Percentiles rank a stretch among this genome's conserved stretches.
Evolutionary conservation across 306 rosid genomes (phyloP).

Genomic region (Rosa chinensis): DNA sequence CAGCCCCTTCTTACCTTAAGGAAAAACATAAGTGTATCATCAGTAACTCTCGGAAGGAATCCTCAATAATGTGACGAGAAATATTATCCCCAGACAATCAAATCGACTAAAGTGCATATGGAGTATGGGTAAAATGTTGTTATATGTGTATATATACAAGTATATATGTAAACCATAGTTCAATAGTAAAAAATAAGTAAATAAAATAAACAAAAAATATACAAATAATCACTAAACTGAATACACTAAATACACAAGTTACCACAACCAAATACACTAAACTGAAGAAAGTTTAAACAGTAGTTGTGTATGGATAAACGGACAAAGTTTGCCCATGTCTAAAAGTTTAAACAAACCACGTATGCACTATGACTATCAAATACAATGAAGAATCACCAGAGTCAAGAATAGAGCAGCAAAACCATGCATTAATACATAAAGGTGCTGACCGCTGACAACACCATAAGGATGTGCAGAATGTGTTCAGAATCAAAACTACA

Average conservation of each 20-base stretch:
- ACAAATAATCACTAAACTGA: too few relatives aligned
- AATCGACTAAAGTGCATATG: not conserved
- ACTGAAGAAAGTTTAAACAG: too few relatives aligned
- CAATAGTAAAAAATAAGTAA: too few relatives aligned
- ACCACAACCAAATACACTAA: too few relatives aligned
- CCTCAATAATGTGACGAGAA: not conserved
- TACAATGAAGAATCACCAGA: not conserved
- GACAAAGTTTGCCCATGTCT: not conserved
- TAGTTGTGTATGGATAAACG: not conserved
- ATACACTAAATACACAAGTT: too few relatives aligned
- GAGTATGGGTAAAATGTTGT: not conserved
- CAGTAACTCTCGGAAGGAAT: not conserved
- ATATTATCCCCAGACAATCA: not conserved
- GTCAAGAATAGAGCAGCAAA: not conserved
- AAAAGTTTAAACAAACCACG: not conserved
- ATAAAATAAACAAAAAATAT: not conserved
- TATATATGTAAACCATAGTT: too few relatives aligned
- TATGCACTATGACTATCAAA: not conserved
- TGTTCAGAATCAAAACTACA: not conserved
- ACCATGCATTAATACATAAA: not conserved
- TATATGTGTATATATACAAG: too few relatives aligned
- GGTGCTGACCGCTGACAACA: not conserved
- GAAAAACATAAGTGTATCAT: not conserved
- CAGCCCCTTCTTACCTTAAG: constrained; percentile 78
- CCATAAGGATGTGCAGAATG: not conserved